phyloP scores from a whole-genome alignment of 768 basidiomycete genomes.

The Phlebiopsis gigantea region DNA sequence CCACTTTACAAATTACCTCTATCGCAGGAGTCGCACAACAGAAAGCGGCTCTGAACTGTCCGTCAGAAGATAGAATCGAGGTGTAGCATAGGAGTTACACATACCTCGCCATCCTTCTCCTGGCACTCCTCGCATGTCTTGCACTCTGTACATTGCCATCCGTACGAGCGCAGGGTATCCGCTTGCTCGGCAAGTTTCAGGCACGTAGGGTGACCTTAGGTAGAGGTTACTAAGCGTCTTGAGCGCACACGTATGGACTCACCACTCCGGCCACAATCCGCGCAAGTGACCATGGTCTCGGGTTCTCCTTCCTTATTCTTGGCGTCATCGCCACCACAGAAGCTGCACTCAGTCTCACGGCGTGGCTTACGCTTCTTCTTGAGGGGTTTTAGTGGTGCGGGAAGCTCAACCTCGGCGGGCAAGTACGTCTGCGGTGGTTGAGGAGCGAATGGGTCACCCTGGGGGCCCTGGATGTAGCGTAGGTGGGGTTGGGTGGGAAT shows the following conservation, averaged over 20 bases:
- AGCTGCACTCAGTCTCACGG: conserved; percentile 68
- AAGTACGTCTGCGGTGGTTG: conserved; percentile 50
- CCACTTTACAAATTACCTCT: conserved; percentile 59
- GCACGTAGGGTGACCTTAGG: conserved; percentile 81
- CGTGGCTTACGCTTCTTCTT: conserved; percentile 41
- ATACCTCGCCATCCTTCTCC: conserved; percentile 84
- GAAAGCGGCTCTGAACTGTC: conserved; percentile 54
- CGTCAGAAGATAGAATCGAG: conserved; percentile 6
- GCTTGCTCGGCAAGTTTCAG: conserved; percentile 57
- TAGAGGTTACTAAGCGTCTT: background rate
- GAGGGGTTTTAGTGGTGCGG: conserved; percentile 35
- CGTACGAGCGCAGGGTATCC: conserved; percentile 61
- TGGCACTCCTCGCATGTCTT: conserved; percentile 88
- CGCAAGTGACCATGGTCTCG: conserved; percentile 75
- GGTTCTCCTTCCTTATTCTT: conserved; percentile 50
- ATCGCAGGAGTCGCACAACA: conserved; percentile 95
- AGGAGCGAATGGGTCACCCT: conserved; percentile 80
- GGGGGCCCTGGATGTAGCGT: conserved; percentile 69
- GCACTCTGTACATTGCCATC: conserved; percentile 89
- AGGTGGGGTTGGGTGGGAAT: conserved; percentile 24
- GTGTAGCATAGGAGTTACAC: conserved; percentile 26
- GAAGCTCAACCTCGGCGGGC: conserved; percentile 36
- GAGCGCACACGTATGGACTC: conserved; percentile 19
- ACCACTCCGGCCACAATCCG: conserved; percentile 83
- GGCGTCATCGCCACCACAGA: conserved; percentile 64